Percentiles rank a stretch among this genome's conserved stretches.
These are phyloP conservation scores for Castanea sativa DNA, from an alignment of 306 rosid species.

Conservation along the genomic window DNA sequence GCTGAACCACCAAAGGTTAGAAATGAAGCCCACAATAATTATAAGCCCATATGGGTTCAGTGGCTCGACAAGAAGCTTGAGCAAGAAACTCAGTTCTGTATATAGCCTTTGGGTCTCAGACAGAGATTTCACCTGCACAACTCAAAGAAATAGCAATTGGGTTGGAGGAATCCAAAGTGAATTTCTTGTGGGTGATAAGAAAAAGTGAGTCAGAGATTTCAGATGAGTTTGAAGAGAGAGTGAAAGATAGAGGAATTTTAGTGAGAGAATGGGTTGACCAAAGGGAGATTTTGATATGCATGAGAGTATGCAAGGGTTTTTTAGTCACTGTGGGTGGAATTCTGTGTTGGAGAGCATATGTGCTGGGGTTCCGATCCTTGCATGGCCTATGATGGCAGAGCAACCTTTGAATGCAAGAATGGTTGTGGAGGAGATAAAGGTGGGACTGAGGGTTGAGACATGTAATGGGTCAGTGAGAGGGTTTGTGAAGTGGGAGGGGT, in stretches of 20 bases:
- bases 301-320: slow-evolving; percentile 25
- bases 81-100: slow-evolving; percentile 28
- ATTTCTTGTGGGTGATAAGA: too few species aligned
- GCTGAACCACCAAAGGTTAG: not conserved
- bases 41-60: slow-evolving; percentile 15
- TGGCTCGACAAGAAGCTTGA: slow-evolving; percentile 37
- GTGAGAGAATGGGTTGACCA: too few species aligned
- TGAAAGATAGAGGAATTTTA: too few species aligned
- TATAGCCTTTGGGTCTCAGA: slow-evolving; percentile 49
- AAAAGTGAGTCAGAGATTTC: too few species aligned
- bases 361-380: slow-evolving; percentile 30
- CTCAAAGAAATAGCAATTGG: slow-evolving; percentile 42
- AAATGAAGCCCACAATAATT: not conserved
- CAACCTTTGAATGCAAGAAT: too few species aligned
- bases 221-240: too few species aligned
- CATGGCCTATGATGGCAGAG: too few species aligned
- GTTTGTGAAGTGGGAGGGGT: slow-evolving; percentile 35
- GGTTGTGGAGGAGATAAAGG: not conserved
- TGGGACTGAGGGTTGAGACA: slow-evolving; percentile 36
- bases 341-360: slow-evolving; percentile 36
- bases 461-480: slow-evolving; percentile 25
- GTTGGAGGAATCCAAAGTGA: slow-evolving; percentile 12
- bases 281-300: too few species aligned
- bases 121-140: slow-evolving; percentile 27
- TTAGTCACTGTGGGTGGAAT: slow-evolving; percentile 65